Evolutionary conservation across 768 basidiomycete genomes (phyloP).

Genomic region (Leccinum obscurum): DNA sequence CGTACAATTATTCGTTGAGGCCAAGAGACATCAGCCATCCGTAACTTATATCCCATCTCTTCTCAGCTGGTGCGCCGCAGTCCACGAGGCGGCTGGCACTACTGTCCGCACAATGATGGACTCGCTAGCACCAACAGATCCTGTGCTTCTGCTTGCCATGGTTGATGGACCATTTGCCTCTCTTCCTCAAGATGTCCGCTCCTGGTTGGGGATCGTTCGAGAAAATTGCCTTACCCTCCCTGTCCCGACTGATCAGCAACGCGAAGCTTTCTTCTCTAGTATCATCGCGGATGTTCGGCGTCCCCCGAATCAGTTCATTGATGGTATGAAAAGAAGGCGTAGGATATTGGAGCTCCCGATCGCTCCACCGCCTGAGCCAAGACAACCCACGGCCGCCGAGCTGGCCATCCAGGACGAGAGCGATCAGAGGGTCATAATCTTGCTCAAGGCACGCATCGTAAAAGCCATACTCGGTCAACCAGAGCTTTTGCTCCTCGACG

Average conservation of each 20-base stretch:
- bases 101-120: constrained; percentile 92
- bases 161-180: constrained; percentile 73
- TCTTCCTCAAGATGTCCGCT: constrained; percentile 78
- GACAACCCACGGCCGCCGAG: constrained; percentile 79
- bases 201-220: constrained; percentile 84
- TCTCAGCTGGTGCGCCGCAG: constrained; percentile 77
- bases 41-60: constrained; percentile 94
- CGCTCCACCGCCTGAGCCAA: constrained; percentile 88
- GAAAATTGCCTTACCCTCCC: constrained; percentile 73
- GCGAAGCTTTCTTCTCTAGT: constrained; percentile 73
- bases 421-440: constrained; percentile 73
- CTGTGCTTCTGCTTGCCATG: constrained; percentile 87
- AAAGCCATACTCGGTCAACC: constrained; percentile 72
- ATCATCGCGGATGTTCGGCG: constrained; percentile 68
- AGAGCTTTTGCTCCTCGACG: constrained; percentile 81
- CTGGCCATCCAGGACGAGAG: constrained; percentile 79
- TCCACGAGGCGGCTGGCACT: constrained; percentile 80
- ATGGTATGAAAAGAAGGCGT: constrained; percentile 80
- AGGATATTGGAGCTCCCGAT: constrained; percentile 80
- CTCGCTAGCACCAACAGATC: constrained; percentile 87
- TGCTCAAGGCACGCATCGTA: constrained; percentile 81
- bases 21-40: constrained; percentile 95
- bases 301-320: constrained; percentile 86
- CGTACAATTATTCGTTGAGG: constrained; percentile 94
- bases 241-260: constrained; percentile 52